Base-by-base conservation (phyloP, 305 asterid genomes). In the Salvia sclarea region DNA sequence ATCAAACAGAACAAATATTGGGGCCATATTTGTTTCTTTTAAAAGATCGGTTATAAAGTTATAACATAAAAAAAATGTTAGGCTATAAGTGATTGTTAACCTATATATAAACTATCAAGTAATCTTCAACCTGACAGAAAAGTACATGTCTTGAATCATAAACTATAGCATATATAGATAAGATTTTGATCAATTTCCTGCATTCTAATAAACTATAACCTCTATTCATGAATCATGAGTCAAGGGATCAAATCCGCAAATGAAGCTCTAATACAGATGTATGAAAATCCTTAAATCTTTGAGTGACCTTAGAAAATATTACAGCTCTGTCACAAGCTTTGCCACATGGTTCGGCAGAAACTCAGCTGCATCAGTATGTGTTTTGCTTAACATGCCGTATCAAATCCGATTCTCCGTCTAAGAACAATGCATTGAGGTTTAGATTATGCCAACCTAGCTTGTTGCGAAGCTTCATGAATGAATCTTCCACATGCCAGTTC, bases 401-500 rank as follows among this genome's bases (percentile, higher is more conserved):
- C 44, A 38, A 38, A 38, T 38, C 44, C 44, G 3, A 21, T 55
- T 30, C 64, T 40, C 38, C 14, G 59, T 20, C n/a, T 61, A 58
- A 18, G 56, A 52, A 25, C 64, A 67, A 54, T 14, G 45, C 20
- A 20, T 14, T 38, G 65, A 40, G 64, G 35, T 12, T 24, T 20
- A 28, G 62, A 16, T n/a, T 3, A 40, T 40, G 38, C 30, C 7
- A 62, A 40, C 37, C 38, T 31, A 54, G 66, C 63, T 56, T 48
- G 45, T 20, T 14, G 72, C 25, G 8, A 53, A 54, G 64, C 5
- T 30, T 89, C 81, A 89, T 38, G 77, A 71, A 64, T 83, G 84
- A 70, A 91, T 78, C 71, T 88, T 84, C 99, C 99, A 94, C 54
- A 91, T 75, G 59, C 98, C 96, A 56, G 84, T 81, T 78, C 97